Base-by-base conservation (phyloP, 2,329 filamentous ascomycete genomes). In the Cryphonectria nitschkei region DNA sequence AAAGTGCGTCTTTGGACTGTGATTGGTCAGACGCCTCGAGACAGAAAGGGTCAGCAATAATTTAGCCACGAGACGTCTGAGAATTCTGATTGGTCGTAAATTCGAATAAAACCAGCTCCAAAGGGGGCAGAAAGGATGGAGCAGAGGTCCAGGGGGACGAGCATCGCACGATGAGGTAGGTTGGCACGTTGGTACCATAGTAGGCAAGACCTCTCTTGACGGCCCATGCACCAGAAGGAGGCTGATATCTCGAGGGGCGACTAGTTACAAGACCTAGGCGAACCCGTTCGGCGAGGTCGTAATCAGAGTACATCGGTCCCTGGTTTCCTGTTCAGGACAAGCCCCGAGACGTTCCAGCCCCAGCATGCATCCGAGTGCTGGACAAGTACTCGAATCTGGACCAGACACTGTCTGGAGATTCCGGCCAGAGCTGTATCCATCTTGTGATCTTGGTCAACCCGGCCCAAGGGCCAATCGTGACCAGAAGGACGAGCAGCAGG, bases 21-120 rank as follows among this genome's bases (percentile, higher is more conserved):
- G 67, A 78, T 78, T 78, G 76, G 77, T 34, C 43, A 39, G 63
- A 50, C 37, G 58, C 52, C 58, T 68, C 63, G 61, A 70, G 65
- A 67, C 72, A 69, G 54, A 69, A 68, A 56, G 66, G 68, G 68
- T 66, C 70, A 71, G 69, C 61, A 54, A 70, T 70, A 56, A 68
- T 68, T 68, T 66, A 52, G 65, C 61, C 56, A 64, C 41, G 63
- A 65, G 68, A 56, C 66, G 64, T 52, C 16, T 71, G 62, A 32
- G 66, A 72, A 69, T 74, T 73, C 62, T 70, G 52, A 74, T 74
- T 74, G 73, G 73, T 56, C 60, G 50, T 54, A 74, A 74, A 73
- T 66, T 72, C 52, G 39, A 70, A 65, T 41, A 71, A 73, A 70
- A 69, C 58, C 43, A 71, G 63, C 58, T 34, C 46, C 56, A 43